Percentiles rank a stretch among this genome's conserved stretches.
Evolutionary conservation across 1,284 basidiomycete genomes (phyloP).

Genomic region (Ceratobasidium sp.): DNA sequence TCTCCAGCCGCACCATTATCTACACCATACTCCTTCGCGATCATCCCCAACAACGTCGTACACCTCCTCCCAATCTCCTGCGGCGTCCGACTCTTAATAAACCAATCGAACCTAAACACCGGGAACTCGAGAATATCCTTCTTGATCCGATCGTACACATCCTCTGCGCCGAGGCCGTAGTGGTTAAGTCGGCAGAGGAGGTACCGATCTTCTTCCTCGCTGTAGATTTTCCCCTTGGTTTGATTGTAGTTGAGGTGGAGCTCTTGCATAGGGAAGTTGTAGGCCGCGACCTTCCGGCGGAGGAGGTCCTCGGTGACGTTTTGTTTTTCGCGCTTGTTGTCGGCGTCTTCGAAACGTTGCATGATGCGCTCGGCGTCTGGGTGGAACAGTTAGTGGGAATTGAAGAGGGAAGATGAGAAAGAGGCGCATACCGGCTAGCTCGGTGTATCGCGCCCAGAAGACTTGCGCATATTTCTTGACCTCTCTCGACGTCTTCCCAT

Average conservation of each 20-base stretch:
- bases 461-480: conserved; percentile 86
- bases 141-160: conserved; percentile 96
- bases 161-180: conserved; percentile 93
- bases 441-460: conserved; percentile 92
- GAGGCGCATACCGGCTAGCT: conserved; percentile 76
- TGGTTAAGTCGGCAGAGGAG: conserved; percentile 91
- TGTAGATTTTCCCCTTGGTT: conserved; percentile 96
- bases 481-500: conserved; percentile 86
- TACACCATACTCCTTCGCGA: conserved; percentile 89
- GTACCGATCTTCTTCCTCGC: conserved; percentile 97
- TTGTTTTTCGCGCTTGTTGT: conserved; percentile 88
- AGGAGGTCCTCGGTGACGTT: conserved; percentile 85
- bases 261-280: conserved; percentile 93
- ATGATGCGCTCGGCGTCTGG: conserved; percentile 85
- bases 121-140: conserved; percentile 96
- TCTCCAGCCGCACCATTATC: conserved; percentile 64
- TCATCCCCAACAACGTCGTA: conserved; percentile 89
- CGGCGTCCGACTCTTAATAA: conserved; percentile 95
- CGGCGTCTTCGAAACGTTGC: conserved; percentile 84
- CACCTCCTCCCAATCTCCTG: conserved; percentile 93
- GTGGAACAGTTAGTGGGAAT: conserved; percentile 1
- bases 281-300: conserved; percentile 82
- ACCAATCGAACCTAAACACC: conserved; percentile 99
- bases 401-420: neutral
- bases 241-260: conserved; percentile 94